Evolutionary conservation across 192 early-diverging fungal species (phyloP), one percentile per base, ranked within the genome.

Genomic region (Coemansia sp.): DNA sequence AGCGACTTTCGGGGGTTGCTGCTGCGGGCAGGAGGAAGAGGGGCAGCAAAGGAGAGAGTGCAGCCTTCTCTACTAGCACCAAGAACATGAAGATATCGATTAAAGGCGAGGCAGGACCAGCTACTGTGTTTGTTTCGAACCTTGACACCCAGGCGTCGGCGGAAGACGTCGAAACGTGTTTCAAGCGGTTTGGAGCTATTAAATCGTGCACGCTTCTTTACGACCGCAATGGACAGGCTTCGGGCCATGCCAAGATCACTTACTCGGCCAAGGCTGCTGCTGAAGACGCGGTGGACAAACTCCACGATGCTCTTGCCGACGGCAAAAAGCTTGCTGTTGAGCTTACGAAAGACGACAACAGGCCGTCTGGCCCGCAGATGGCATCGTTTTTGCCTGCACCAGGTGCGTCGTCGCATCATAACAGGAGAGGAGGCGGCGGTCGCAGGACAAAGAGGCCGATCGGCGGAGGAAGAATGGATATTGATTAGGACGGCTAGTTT

Each of bases 81-180:
- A 39, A 63, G 39, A 56, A 44, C 48, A 40, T 66, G 7, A 69
- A 68, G 22, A 73, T 84, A 17, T 68, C 70, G 20, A 79, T 76
- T 58, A 79, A 72, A 54, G 81, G 81, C 13, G 76, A 77, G 44
- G 74, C 74, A 0, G 77, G 83, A 3, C 73, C 76, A 46, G 73
- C 75, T 37, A 73, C 83, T 2, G 66, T 85, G 8, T 74, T 77
- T 43, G 70, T 85, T 40, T 75, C 75, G 11, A 85, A 85, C 63
- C 62, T 85, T 45, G 83, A 85, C 39, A 63, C 78, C 5, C 74
- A 74, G 49, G 83, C 83, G 32, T 77, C 78, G 50, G 68, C 75
- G 14, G 83, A 81, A 32, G 83, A 85, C 54, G 75, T 85, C 49
- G 77, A 68, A 55, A 78, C 78, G n/a, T 85, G 78, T 60, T 85